phyloP scores from a whole-genome alignment of 257 asterid genomes.

The Catharanthus roseus region DNA sequence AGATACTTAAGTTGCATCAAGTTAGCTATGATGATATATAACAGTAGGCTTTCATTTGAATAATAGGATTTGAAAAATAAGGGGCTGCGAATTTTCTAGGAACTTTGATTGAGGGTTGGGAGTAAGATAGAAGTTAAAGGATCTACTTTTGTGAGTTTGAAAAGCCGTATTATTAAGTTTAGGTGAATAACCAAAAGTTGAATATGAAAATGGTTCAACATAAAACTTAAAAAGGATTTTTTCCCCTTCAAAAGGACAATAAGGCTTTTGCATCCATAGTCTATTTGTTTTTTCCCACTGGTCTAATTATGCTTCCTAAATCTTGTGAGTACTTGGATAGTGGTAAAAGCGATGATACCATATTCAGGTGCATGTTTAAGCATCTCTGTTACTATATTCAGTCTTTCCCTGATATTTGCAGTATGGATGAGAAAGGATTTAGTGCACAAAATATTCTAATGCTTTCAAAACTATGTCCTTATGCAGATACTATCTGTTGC shows the following conservation, averaged over 20 bases:
- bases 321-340: background rate
- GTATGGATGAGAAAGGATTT: background rate
- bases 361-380: background rate
- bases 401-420: background rate
- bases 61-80: background rate
- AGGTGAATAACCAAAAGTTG: background rate
- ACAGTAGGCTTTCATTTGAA: background rate
- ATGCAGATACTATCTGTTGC: constrained; percentile 64
- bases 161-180: background rate
- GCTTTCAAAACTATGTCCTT: constrained; percentile 11
- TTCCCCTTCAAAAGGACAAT: background rate
- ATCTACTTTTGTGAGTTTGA: background rate
- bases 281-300: too few species aligned
- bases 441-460: constrained; percentile 8
- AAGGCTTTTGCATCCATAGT: background rate
- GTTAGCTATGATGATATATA: background rate
- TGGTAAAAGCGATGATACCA: background rate
- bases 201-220: background rate
- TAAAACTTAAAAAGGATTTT: background rate
- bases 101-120: background rate
- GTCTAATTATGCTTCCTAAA: background rate
- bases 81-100: background rate
- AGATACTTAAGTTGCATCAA: background rate
- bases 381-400: background rate
- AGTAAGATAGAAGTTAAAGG: background rate